Base-by-base conservation (phyloP, 1,139 yeast species). In the Candida pseudocylindracea region DNA sequence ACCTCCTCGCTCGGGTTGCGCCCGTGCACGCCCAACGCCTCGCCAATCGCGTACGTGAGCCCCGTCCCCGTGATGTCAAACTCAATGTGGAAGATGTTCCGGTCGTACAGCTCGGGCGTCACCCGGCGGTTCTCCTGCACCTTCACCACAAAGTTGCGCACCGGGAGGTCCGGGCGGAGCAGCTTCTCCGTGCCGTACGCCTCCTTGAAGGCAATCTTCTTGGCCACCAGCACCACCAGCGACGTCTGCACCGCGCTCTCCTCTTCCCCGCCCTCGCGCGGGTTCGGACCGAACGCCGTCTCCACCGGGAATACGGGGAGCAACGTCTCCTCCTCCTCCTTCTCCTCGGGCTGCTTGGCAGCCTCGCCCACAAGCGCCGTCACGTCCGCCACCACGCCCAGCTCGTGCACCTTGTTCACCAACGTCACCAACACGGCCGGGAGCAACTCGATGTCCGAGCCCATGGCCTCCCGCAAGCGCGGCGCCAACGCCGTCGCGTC, bases 1-100 rank as follows among this genome's bases (percentile, higher is more conserved):
- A 83, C 94, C 33, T 60, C 64, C 27, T 57, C 64, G 28, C 62
- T 51, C 41, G 70, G 66, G 57, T 88, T 88, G 48, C 91, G 74
- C 32, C 93, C 95, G 46, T 88, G 96, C 37, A 88, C 70, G 47
- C 96, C 98, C 39, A 88, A 67, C 8, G 96, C 94, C 59, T 88
- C 98, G 50, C 98, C 98, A 48, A 88, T 79, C 40, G 73, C 91
- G 50, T 88, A 88, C 34, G 70, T 80, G 50, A 88, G 63, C 26
- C 92, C 95, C 30, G 96, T 83, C 34, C 93, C 93, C 33, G 85
- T 56, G 44, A 73, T 67, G 50, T 88, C 98, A 44, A 88, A 80
- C 55, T 88, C 96, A 44, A 88, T 76, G 51, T 88, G 94, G 83
- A 88, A 88, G 48, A 88, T 85, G 54, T 88, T 79, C 59, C 98